A percentile compares a stretch with the other conserved stretches of the same genome.
These are phyloP conservation scores for Dissophora globulifera DNA, from an alignment of 192 early-diverging fungal species.

Conservation along the genomic window DNA sequence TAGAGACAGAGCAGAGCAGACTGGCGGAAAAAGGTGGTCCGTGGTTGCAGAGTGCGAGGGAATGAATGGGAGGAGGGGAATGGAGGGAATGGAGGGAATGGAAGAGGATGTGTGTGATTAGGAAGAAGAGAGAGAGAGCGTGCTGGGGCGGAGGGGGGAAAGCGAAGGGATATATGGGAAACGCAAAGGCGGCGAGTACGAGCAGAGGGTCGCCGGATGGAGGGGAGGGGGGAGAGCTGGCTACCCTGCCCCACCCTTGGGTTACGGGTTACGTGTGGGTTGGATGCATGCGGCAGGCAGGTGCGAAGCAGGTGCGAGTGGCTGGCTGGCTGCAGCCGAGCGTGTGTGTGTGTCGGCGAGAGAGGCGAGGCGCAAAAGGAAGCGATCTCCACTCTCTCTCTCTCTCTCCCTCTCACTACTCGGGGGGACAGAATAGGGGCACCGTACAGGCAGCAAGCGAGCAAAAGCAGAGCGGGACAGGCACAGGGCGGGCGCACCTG, in stretches of 20 bases:
- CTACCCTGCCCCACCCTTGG: neutral
- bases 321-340: too few species aligned
- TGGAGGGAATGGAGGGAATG: neutral
- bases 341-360: too few species aligned
- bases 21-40: too few species aligned
- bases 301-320: too few species aligned
- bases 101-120: neutral
- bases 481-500: too few species aligned
- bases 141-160: neutral
- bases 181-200: neutral
- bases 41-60: too few species aligned
- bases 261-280: neutral
- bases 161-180: neutral
- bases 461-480: neutral
- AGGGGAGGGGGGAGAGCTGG: slow-evolving; percentile 17
- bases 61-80: neutral
- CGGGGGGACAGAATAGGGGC: slow-evolving; percentile 9
- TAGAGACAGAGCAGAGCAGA: too few species aligned
- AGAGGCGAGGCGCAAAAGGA: too few species aligned
- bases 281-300: too few species aligned
- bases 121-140: neutral
- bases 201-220: slow-evolving; percentile 1
- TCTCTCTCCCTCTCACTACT: neutral
- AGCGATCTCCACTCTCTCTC: neutral
- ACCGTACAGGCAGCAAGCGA: slow-evolving; percentile 2